Evolutionary conservation across 2,329 filamentous ascomycete genomes (phyloP), one percentile per base, ranked within the genome.

Genomic region (Botrytis squamosa): DNA sequence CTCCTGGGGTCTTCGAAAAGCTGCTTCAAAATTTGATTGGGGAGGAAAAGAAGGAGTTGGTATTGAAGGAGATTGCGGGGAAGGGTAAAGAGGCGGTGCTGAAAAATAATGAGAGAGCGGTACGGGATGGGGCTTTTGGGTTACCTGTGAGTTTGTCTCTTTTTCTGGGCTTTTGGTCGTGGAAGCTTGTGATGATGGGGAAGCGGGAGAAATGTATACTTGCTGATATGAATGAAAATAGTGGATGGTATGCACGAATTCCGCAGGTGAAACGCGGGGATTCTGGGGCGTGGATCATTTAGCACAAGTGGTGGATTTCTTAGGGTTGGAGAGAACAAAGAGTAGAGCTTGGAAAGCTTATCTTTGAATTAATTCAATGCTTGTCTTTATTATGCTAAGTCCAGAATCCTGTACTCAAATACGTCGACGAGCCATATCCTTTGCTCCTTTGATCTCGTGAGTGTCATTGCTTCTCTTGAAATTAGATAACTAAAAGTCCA

Each of bases 171-270:
- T 22, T 10, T 29, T 46, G n/a, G 8, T 46, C 1, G 18, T 22
- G 42, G 40, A 44, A 7, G 4, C 14, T 4, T 18, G 52, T 3
- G 14, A 33, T 57, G 25, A 20, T 12, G 10, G 16, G 38, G 40
- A 8, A 46, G 7, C 9, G n/a, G 18, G 20, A 9, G 3, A n/a
- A 22, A 22, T 40, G 36, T 8, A 29, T 33, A 22, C 1, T 29
- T 68, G 36, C 49, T 68, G n/a, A 68, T 7, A 9, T 5, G 16
- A 29, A 22, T 18, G 10, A 20, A 44, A 14, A 22, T 10, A 57
- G 65, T 68, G 65, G 65, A 68, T 68, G 36, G n/a, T 68, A 33
- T 68, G 49, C 9, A 68, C 65, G 20, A 68, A 57, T 6, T 22
- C 36, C 9, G 18, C 49, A 4, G 65, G 65, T 14, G 10, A 57